Conservation (phyloP, 495 filamentous ascomycete species). For the Barbatosphaeria neglecta region DNA sequence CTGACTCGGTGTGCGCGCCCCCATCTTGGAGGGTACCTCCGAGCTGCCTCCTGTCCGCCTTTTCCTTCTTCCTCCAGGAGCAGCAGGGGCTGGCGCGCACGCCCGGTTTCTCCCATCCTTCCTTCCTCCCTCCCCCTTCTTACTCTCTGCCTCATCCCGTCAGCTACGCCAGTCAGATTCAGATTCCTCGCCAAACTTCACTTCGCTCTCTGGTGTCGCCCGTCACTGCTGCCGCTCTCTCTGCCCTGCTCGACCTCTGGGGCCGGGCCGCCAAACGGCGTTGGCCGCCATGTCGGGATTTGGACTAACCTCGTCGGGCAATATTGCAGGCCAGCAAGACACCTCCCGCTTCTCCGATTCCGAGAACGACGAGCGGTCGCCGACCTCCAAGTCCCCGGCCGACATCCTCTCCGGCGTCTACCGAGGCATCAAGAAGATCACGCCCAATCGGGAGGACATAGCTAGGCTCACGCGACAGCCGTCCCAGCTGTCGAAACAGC, state of each 20-base stretch:
- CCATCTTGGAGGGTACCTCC: background rate
- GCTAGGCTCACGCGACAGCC: conserved; percentile 13
- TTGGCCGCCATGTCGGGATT: conserved; percentile 15
- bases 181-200: no score
- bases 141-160: background rate
- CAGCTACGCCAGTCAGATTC: no score
- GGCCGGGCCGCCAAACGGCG: background rate
- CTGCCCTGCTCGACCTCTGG: background rate
- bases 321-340: conserved; percentile 17
- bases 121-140: background rate
- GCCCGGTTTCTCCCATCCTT: background rate
- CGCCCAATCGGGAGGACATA: conserved; percentile 26
- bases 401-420: conserved; percentile 38
- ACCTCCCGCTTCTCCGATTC: conserved; percentile 21
- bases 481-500: conserved; percentile 11
- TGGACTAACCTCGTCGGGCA: conserved; percentile 15
- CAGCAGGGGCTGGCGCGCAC: no score
- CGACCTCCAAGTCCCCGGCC: conserved; percentile 21
- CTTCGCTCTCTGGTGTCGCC: no score
- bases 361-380: conserved; percentile 22
- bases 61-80: background rate
- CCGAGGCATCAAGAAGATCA: conserved; percentile 36
- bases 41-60: background rate
- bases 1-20: background rate
- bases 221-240: no score